Evolutionary conservation across 768 basidiomycete genomes (phyloP).

Genomic region (Kwoniella sp.): DNA sequence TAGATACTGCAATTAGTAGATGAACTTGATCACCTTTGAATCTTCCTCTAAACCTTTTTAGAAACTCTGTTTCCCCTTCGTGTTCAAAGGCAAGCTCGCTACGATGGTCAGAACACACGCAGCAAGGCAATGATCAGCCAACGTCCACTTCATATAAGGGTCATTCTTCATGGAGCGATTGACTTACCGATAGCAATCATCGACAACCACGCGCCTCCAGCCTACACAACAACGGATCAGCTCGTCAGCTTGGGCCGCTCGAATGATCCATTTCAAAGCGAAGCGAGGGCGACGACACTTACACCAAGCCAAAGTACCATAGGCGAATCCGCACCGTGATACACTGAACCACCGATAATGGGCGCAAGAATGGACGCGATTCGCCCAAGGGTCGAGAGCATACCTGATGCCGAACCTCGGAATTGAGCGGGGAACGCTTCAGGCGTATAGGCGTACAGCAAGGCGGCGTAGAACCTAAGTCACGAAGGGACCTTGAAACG

Average conservation of each 20-base stretch:
- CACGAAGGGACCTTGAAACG: too few species aligned
- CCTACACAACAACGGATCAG: slow-evolving; percentile 13
- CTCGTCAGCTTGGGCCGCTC: background rate
- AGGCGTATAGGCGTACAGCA: slow-evolving; percentile 64
- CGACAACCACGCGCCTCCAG: slow-evolving; percentile 44
- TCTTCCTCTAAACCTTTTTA: slow-evolving; percentile 8
- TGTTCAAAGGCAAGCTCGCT: slow-evolving; percentile 33
- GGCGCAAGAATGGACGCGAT: slow-evolving; percentile 42
- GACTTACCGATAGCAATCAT: slow-evolving; percentile 40
- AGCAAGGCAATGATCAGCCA: background rate
- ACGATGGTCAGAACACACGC: background rate
- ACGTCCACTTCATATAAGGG: background rate
- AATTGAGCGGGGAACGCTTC: slow-evolving; percentile 66
- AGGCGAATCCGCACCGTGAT: slow-evolving; percentile 33
- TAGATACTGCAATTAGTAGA: too few species aligned
- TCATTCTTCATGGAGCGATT: background rate
- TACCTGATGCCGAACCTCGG: slow-evolving; percentile 64
- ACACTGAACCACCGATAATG: slow-evolving; percentile 28
- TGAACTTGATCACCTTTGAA: too few species aligned
- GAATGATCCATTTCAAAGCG: background rate
- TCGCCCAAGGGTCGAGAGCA: slow-evolving; percentile 56
- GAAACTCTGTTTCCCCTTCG: slow-evolving; percentile 29
- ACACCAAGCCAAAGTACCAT: slow-evolving; percentile 38
- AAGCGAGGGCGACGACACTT: slow-evolving; percentile 1
- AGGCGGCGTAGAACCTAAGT: slow-evolving; percentile 29